Percentiles rank a stretch among this genome's conserved stretches.
phyloP scores from a whole-genome alignment of 495 filamentous ascomycete genomes.

The Aspergillus ostianus region DNA sequence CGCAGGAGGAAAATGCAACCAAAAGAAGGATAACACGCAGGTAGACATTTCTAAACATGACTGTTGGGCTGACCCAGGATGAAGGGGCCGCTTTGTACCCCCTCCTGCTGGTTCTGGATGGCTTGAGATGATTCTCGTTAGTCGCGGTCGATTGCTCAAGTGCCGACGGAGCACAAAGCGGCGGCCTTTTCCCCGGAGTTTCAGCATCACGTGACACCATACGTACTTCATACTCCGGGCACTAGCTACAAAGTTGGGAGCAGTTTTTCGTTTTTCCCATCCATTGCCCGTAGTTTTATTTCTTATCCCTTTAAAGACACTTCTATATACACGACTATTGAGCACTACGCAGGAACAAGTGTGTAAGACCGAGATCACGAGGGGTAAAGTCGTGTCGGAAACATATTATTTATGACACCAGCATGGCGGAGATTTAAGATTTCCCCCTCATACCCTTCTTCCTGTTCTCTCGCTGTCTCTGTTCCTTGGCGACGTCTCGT shows the following conservation, averaged over 20 bases:
- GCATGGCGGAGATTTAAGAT: conserved; percentile 23
- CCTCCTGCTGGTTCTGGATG: background rate
- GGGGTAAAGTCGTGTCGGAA: background rate
- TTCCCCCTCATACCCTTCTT: conserved; percentile 52
- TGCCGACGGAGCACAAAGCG: background rate
- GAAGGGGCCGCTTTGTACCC: background rate
- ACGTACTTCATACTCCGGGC: background rate
- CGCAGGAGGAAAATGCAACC: conserved; percentile 23
- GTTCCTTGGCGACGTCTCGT: conserved; percentile 78
- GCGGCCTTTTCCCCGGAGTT: conserved; percentile 5
- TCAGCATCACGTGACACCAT: conserved; percentile 14
- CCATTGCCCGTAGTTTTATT: background rate
- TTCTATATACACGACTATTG: background rate
- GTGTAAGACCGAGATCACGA: background rate
- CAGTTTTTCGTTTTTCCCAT: too few relatives aligned
- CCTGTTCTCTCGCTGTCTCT: conserved; percentile 81
- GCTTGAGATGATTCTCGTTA: background rate
- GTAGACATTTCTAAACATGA: conserved; percentile 15
- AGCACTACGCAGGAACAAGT: background rate
- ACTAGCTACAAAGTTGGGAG: too few relatives aligned
- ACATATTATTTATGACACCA: background rate
- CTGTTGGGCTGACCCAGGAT: background rate
- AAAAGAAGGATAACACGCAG: conserved; percentile 21
- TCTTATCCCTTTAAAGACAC: background rate
- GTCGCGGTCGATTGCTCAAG: background rate